A percentile compares a stretch with the other conserved stretches of the same genome.
These are phyloP conservation scores for Vanderwaltozyma polyspora DNA, from an alignment of 805 yeast genomes.

Conservation along the genomic window DNA sequence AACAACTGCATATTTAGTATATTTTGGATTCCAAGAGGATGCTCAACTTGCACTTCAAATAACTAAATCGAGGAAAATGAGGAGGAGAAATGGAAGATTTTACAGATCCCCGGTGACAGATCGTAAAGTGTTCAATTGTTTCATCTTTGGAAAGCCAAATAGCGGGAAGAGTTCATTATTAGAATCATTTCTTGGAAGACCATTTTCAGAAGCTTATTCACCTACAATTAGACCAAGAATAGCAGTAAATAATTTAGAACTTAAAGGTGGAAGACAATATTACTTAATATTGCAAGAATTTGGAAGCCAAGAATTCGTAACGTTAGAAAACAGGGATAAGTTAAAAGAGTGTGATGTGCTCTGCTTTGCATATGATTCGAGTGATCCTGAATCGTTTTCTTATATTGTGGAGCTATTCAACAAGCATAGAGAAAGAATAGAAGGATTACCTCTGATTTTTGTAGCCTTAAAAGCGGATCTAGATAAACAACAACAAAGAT, in stretches of 20 bases:
- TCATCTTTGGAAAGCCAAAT: slow-evolving; percentile 71
- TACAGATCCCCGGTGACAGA: slow-evolving; percentile 65
- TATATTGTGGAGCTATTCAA: slow-evolving; percentile 61
- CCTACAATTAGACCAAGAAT: slow-evolving; percentile 75
- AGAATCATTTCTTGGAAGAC: slow-evolving; percentile 70
- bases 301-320: slow-evolving; percentile 77
- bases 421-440: slow-evolving; percentile 40
- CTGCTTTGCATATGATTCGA: slow-evolving; percentile 83
- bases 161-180: slow-evolving; percentile 82
- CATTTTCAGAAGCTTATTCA: slow-evolving; percentile 56
- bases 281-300: slow-evolving; percentile 83
- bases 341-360: slow-evolving; percentile 83
- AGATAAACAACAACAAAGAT: slow-evolving; percentile 90
- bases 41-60: slow-evolving; percentile 52
- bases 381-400: slow-evolving; percentile 91
- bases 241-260: slow-evolving; percentile 85
- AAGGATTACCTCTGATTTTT: slow-evolving; percentile 68
- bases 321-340: slow-evolving; percentile 56
- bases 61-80: slow-evolving; percentile 66
- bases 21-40: slow-evolving; percentile 69
- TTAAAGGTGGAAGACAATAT: slow-evolving; percentile 91
- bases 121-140: slow-evolving; percentile 86
- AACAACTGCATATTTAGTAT: slow-evolving; percentile 80
- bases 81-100: slow-evolving; percentile 52
- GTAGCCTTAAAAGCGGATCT: slow-evolving; percentile 93